Evolutionary conservation across 345 rosid species (phyloP).

Genomic region (Boechera divaricarpa): DNA sequence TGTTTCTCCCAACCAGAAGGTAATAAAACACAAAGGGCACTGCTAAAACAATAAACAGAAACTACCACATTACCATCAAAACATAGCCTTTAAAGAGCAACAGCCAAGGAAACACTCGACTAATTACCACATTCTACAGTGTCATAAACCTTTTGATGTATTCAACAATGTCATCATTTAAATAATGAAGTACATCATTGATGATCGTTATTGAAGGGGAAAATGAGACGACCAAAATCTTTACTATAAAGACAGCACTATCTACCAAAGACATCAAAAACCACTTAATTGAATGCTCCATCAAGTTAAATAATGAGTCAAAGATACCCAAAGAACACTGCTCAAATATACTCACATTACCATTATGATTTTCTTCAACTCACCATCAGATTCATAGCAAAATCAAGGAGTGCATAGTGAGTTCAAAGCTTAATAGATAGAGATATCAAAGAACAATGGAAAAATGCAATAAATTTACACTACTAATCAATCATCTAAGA

Average conservation of each 20-base stretch:
- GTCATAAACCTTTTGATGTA: background rate
- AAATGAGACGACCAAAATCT: background rate
- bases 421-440: background rate
- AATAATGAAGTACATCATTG: background rate
- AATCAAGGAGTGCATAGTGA: background rate
- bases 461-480: background rate
- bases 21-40: background rate
- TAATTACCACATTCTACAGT: background rate
- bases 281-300: background rate
- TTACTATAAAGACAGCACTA: background rate
- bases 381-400: constrained; percentile 1
- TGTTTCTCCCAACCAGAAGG: background rate
- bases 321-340: background rate
- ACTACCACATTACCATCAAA: background rate
- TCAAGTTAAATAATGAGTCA: background rate
- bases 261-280: background rate
- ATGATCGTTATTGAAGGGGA: background rate
- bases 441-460: background rate
- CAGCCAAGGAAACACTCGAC: background rate
- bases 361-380: background rate
- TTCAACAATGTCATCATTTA: background rate
- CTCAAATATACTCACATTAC: background rate
- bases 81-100: background rate
- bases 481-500: background rate
- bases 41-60: background rate